Evolutionary conservation across 1,139 yeast species (phyloP), one percentile per base, ranked within the genome.

Genomic region (Geotrichum siamense): DNA sequence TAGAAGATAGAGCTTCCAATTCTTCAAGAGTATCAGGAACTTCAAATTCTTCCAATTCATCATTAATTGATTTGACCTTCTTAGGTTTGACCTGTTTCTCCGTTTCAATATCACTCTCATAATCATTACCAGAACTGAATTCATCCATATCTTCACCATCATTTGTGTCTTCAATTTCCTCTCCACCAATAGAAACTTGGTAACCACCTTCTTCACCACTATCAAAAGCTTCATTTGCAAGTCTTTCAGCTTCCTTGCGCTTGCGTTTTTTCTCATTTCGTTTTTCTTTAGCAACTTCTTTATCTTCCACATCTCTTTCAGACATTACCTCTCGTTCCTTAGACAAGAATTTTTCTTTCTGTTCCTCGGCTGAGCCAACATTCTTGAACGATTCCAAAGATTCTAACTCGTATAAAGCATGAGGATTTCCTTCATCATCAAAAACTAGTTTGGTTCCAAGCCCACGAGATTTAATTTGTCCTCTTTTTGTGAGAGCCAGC

Each of bases 371-470:
- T 56, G 78, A 83, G 43, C 97, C 97, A 23, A 73, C 76, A 52
- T 75, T 76, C 51, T 65, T 74, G 74, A 93, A 91, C 50, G 83
- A 94, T 38, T 80, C 94, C 62, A 87, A 96, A 53, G 82, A 86
- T 60, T 86, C 91, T 49, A 91, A 71, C 64, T 91, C 97, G 59
- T 91, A 91, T 12, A 89, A 70, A 12, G 94, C 84, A 64, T 89
- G 97, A 0, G 97, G 80, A 6, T 72, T 57, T 33, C 99, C 99
- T 2, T 91, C 96, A 52, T 91, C 98, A 59, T 91, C 99, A 61
- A 91, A 91, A 45, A 76, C 73, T 55, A 91, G 65, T 62, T 86
- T 91, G 26, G 85, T 76, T 15, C 96, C 81, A 50, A 77, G 76
- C 6, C 61, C 63, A 6, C 87, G 83, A 49, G 75, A 75, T 19